Percentiles rank a stretch among this genome's conserved stretches.
Conservation (phyloP, 108 stramenopile species). For the Skeletonema costatum region DNA sequence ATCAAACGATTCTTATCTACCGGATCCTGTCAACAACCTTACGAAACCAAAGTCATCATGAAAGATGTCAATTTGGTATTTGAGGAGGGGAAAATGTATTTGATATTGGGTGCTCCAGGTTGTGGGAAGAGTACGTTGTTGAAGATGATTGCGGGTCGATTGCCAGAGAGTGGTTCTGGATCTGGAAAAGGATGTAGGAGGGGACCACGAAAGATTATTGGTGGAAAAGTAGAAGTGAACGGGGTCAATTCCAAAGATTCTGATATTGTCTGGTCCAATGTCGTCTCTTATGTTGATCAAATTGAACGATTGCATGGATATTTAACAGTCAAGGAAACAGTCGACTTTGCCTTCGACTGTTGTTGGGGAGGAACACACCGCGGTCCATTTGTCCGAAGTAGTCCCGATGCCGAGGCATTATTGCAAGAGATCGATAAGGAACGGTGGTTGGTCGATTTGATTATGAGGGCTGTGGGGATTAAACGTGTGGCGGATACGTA, state of each 20-base stretch:
- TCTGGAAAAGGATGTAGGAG: constrained; percentile 4
- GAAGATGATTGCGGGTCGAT: constrained; percentile 51
- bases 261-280: constrained; percentile 47
- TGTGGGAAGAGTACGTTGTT: constrained; percentile 75
- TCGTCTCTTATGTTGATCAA: constrained; percentile 61
- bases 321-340: constrained; percentile 80
- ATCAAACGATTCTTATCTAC: background rate
- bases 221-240: constrained; percentile 44
- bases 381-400: constrained; percentile 9
- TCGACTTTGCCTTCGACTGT: constrained; percentile 76
- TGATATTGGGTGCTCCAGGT: constrained; percentile 85
- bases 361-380: constrained; percentile 50
- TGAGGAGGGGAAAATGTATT: constrained; percentile 76
- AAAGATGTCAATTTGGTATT: constrained; percentile 63
- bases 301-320: constrained; percentile 76
- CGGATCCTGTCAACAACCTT: constrained; percentile 3
- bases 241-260: constrained; percentile 32
- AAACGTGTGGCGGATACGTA: constrained; percentile 71
- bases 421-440: constrained; percentile 16
- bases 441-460: constrained; percentile 47
- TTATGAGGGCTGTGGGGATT: constrained; percentile 65
- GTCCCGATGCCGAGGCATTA: constrained; percentile 15
- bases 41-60: constrained; percentile 38
- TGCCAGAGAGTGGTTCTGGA: constrained; percentile 3
- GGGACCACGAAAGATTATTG: constrained; percentile 11